phyloP scores from a whole-genome alignment of 345 rosid species.

The Mangifera indica region DNA sequence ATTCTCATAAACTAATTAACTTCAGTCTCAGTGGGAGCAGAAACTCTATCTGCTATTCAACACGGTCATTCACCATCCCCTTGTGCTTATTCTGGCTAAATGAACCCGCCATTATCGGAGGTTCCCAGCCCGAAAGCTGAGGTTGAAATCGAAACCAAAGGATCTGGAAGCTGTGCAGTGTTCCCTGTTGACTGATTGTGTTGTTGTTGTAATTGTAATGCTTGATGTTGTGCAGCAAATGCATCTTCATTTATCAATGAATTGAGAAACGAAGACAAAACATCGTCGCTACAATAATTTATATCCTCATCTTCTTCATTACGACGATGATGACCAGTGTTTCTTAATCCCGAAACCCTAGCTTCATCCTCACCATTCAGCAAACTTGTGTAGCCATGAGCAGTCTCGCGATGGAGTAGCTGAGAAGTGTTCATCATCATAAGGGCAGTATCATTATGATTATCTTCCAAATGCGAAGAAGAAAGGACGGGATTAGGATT shows the following conservation, averaged over 20 bases:
- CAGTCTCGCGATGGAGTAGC: neutral
- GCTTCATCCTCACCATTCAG: conserved; percentile 8
- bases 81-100: conserved; percentile 27
- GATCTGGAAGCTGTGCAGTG: conserved; percentile 7
- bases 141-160: conserved; percentile 15
- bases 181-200: conserved; percentile 1
- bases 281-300: conserved; percentile 37
- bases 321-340: conserved; percentile 8
- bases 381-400: conserved; percentile 10
- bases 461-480: conserved; percentile 28
- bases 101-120: conserved; percentile 30
- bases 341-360: conserved; percentile 15
- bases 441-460: conserved; percentile 12
- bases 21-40: neutral
- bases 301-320: conserved; percentile 28
- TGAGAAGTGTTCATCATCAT: conserved; percentile 6
- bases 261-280: conserved; percentile 53
- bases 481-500: neutral
- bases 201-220: conserved; percentile 13
- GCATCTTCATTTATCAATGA: conserved; percentile 54
- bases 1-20: neutral
- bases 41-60: neutral
- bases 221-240: conserved; percentile 30
- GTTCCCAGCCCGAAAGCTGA: conserved; percentile 24
- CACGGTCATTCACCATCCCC: conserved; percentile 15